These are phyloP conservation scores for Triadica sebifera DNA, from an alignment of 345 rosid species.

Conservation along the genomic window DNA sequence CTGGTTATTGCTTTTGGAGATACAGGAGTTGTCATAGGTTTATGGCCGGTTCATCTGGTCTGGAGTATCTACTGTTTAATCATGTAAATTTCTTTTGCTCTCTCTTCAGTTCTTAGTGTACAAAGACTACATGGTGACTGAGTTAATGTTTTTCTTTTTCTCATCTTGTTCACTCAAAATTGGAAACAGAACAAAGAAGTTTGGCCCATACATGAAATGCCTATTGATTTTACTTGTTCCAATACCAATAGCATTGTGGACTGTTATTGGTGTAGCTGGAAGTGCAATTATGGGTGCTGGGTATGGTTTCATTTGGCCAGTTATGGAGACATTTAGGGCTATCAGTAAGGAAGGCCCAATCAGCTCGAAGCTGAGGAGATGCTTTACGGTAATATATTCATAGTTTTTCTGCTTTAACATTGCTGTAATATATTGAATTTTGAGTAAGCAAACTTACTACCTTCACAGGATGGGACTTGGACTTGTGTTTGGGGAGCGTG, in stretches of 20 bases:
- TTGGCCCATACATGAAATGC: slow-evolving; percentile 19
- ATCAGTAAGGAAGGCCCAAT: slow-evolving; percentile 20
- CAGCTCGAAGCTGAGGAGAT: slow-evolving; percentile 6
- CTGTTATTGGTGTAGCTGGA: slow-evolving; percentile 21
- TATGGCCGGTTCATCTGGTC: slow-evolving; percentile 25
- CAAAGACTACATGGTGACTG: too few relatives aligned
- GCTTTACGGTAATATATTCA: slow-evolving; percentile 8
- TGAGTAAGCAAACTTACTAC: not conserved
- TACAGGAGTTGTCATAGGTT: slow-evolving; percentile 21
- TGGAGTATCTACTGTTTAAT: slow-evolving; percentile 22
- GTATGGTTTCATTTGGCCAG: slow-evolving; percentile 23
- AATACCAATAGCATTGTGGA: slow-evolving; percentile 22
- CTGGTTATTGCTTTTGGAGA: slow-evolving; percentile 24
- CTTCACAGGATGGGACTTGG: slow-evolving; percentile 25
- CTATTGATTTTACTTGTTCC: slow-evolving; percentile 19
- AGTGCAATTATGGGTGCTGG: slow-evolving; percentile 18
- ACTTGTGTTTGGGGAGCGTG: slow-evolving; percentile 23
- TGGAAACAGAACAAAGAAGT: slow-evolving; percentile 20
- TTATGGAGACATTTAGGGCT: slow-evolving; percentile 23
- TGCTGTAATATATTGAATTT: not conserved
- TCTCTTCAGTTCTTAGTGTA: not conserved
- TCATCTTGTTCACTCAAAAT: not conserved
- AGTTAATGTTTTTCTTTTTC: not conserved
- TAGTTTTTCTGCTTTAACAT: not conserved
- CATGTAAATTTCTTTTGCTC: slow-evolving; percentile 3